phyloP scores from a whole-genome alignment of 352 stramenopile genomes.

The Pythium vanterpoolii region DNA sequence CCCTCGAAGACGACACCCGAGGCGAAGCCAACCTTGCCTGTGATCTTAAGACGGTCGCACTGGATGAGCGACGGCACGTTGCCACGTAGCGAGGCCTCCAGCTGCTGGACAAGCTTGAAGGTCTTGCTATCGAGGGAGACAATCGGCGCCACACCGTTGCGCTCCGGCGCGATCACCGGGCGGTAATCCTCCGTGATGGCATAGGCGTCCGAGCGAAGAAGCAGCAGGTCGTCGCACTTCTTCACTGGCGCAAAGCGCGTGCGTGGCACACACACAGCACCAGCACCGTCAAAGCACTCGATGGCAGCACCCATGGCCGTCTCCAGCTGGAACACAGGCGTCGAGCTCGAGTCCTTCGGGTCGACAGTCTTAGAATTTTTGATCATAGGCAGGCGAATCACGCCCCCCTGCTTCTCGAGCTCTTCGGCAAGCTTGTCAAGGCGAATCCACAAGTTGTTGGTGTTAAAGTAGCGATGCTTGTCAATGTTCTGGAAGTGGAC shows the following conservation, averaged over 20 bases:
- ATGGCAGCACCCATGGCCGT: slow-evolving; percentile 87
- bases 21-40: slow-evolving; percentile 93
- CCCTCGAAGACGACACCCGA: slow-evolving; percentile 92
- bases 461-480: slow-evolving; percentile 91
- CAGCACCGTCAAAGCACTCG: slow-evolving; percentile 84
- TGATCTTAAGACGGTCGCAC: slow-evolving; percentile 95
- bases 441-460: slow-evolving; percentile 89
- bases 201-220: slow-evolving; percentile 98
- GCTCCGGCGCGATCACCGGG: slow-evolving; percentile 94
- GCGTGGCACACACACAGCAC: slow-evolving; percentile 85
- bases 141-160: slow-evolving; percentile 92
- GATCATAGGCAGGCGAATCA: slow-evolving; percentile 86
- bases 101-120: slow-evolving; percentile 97
- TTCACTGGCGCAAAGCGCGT: slow-evolving; percentile 88
- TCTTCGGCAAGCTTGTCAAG: slow-evolving; percentile 84
- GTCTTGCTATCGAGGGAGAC: slow-evolving; percentile 96
- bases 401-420: slow-evolving; percentile 68
- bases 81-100: slow-evolving; percentile 91
- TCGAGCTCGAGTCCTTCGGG: slow-evolving; percentile 81
- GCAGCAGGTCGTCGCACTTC: slow-evolving; percentile 84
- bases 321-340: slow-evolving; percentile 85
- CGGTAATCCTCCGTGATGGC: slow-evolving; percentile 95
- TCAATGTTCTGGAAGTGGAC: slow-evolving; percentile 83
- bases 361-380: slow-evolving; percentile 88
- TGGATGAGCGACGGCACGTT: slow-evolving; percentile 96